Percentiles rank a stretch among this genome's conserved stretches.
Evolutionary conservation across 306 rosid genomes (phyloP).

Genomic region (Mimosa pudica): DNA sequence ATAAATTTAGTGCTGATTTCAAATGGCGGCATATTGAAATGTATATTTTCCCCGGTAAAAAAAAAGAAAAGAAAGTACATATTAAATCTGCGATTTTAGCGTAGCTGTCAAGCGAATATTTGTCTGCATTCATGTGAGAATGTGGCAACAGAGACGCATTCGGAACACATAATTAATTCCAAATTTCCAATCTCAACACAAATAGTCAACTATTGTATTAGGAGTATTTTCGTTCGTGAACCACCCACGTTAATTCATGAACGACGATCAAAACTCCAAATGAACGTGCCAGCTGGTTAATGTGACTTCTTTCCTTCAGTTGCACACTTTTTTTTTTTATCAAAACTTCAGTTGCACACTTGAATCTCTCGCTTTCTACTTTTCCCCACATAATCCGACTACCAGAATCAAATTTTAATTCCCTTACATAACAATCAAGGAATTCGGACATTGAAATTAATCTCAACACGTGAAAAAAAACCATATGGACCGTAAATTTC

Average conservation of each 20-base stretch:
- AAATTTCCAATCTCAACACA: not conserved
- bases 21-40: not conserved
- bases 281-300: not conserved
- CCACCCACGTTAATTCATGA: not conserved
- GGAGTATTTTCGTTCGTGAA: not conserved
- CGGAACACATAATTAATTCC: not conserved
- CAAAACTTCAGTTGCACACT: no score
- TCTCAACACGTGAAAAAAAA: not conserved
- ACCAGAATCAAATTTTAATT: conserved; percentile 41
- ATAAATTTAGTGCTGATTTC: no score
- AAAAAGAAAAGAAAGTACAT: not conserved
- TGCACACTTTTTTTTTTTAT: no score
- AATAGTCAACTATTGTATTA: conserved; percentile 4
- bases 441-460: conserved; percentile 11
- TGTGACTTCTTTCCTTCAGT: not conserved
- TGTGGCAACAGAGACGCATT: not conserved
- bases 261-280: not conserved
- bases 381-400: not conserved
- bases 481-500: not conserved
- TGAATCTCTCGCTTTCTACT: not conserved
- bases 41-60: no score
- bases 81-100: not conserved
- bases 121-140: not conserved
- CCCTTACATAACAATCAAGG: conserved; percentile 43
- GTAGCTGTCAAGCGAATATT: not conserved